Evolutionary conservation across 176 grass and related monocot genomes (phyloP).

Genomic region (Thalia dealbata): DNA sequence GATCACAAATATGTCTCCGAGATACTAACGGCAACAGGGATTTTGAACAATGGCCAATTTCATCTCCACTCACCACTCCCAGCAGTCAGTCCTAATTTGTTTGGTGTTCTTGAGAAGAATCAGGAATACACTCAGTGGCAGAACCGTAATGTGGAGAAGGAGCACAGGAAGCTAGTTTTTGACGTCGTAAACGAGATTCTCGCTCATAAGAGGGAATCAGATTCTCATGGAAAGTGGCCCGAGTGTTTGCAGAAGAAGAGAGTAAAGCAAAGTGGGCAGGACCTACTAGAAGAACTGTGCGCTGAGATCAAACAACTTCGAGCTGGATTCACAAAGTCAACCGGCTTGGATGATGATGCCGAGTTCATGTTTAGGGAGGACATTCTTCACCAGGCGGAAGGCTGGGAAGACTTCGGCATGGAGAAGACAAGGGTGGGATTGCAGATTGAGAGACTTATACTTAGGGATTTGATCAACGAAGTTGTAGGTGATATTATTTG

Average conservation of each 20-base stretch:
- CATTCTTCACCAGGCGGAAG: conserved; percentile 36
- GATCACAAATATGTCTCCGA: conserved; percentile 78
- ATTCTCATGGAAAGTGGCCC: not conserved
- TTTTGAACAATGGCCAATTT: conserved; percentile 43
- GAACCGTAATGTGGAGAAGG: conserved; percentile 20
- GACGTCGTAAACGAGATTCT: conserved; percentile 71
- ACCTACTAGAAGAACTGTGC: conserved; percentile 65
- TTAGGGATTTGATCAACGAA: conserved; percentile 66
- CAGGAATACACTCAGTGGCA: not conserved
- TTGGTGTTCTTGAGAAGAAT: conserved; percentile 78
- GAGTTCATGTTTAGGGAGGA: conserved; percentile 28
- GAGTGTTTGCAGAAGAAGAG: conserved; percentile 29
- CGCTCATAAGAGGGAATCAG: conserved; percentile 42
- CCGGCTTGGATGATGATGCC: conserved; percentile 32
- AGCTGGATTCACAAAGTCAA: conserved; percentile 20
- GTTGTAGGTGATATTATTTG: conserved; percentile 23
- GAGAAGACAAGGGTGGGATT: conserved; percentile 33
- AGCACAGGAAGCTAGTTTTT: conserved; percentile 61
- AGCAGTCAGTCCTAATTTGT: conserved; percentile 72
- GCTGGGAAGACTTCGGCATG: conserved; percentile 36
- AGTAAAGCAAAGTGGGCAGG: conserved; percentile 33
- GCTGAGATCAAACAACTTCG: conserved; percentile 44
- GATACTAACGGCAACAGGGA: conserved; percentile 68
- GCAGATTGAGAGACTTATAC: conserved; percentile 74
- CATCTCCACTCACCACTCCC: conserved; percentile 31